Conservation (phyloP, 1,284 basidiomycete genomes). For the Lignosus rhinocerotis region DNA sequence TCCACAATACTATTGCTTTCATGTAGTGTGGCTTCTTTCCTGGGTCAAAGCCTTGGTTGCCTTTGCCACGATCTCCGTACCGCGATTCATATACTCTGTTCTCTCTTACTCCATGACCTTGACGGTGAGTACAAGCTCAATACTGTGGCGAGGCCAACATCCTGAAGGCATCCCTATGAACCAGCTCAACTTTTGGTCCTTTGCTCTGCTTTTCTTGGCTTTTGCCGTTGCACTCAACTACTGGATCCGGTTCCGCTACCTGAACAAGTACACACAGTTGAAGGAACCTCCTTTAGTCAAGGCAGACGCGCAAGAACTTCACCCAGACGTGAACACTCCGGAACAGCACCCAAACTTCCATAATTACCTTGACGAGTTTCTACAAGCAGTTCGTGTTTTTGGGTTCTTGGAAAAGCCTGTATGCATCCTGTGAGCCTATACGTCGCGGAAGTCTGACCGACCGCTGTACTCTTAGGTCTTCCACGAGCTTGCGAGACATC, state of each 20-base stretch:
- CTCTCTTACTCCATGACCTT: constrained; percentile 89
- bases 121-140: constrained; percentile 49
- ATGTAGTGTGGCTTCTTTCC: constrained; percentile 76
- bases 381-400: constrained; percentile 92
- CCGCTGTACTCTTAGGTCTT: constrained; percentile 67
- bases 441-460: neutral
- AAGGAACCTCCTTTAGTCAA: constrained; percentile 85
- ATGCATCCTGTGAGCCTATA: constrained; percentile 28
- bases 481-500: constrained; percentile 90
- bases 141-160: neutral
- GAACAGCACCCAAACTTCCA: constrained; percentile 82
- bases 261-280: constrained; percentile 77
- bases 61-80: constrained; percentile 80
- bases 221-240: constrained; percentile 75
- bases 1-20: neutral
- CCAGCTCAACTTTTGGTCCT: constrained; percentile 87
- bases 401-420: constrained; percentile 95
- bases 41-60: constrained; percentile 71
- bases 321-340: constrained; percentile 83
- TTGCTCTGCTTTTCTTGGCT: constrained; percentile 73
- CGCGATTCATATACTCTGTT: constrained; percentile 72
- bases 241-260: constrained; percentile 81
- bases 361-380: constrained; percentile 93
- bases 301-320: constrained; percentile 76
- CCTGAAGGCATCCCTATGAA: neutral